A percentile compares a stretch with the other conserved stretches of the same genome.
phyloP scores from a whole-genome alignment of 2,329 filamentous ascomycete species.

The Phaeophleospora eucalypticola region DNA sequence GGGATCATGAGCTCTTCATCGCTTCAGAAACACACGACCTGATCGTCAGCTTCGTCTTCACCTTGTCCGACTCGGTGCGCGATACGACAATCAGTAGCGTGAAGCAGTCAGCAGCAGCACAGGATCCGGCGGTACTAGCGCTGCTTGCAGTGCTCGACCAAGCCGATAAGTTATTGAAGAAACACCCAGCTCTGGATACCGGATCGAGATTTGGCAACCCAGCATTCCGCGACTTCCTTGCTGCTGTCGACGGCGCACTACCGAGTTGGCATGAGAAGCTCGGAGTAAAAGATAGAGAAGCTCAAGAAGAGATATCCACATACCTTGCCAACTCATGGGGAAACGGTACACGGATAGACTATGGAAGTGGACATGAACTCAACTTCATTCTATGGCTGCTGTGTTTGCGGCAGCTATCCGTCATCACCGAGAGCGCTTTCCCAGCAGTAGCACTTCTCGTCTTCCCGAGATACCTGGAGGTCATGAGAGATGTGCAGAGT shows the following conservation, averaged over 20 bases:
- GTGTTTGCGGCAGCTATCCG: slow-evolving; percentile 76
- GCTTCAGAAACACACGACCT: slow-evolving; percentile 70
- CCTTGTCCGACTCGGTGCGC: slow-evolving; percentile 74
- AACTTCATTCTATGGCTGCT: slow-evolving; percentile 97
- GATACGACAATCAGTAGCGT: slow-evolving; percentile 63
- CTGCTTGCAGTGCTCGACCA: slow-evolving; percentile 68
- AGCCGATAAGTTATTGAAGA: slow-evolving; percentile 61
- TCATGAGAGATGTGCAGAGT: slow-evolving; percentile 85
- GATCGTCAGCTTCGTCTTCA: slow-evolving; percentile 79
- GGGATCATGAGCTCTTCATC: slow-evolving; percentile 79
- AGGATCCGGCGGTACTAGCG: slow-evolving; percentile 58
- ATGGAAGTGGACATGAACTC: slow-evolving; percentile 93
- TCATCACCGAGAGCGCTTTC: slow-evolving; percentile 65
- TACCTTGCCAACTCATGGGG: slow-evolving; percentile 85
- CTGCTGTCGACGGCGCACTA: slow-evolving; percentile 51
- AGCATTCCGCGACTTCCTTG: slow-evolving; percentile 77
- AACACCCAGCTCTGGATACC: slow-evolving; percentile 77
- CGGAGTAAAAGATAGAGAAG: slow-evolving; percentile 48
- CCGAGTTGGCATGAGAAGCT: slow-evolving; percentile 62
- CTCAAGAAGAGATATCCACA: slow-evolving; percentile 66
- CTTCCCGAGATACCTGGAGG: slow-evolving; percentile 73
- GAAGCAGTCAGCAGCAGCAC: slow-evolving; percentile 46
- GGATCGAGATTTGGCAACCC: slow-evolving; percentile 95
- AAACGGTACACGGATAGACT: slow-evolving; percentile 83
- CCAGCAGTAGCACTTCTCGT: slow-evolving; percentile 69